Percentiles rank a stretch among this genome's conserved stretches.
Conservation (phyloP, 345 rosid species). For the Kandelia obovata region DNA sequence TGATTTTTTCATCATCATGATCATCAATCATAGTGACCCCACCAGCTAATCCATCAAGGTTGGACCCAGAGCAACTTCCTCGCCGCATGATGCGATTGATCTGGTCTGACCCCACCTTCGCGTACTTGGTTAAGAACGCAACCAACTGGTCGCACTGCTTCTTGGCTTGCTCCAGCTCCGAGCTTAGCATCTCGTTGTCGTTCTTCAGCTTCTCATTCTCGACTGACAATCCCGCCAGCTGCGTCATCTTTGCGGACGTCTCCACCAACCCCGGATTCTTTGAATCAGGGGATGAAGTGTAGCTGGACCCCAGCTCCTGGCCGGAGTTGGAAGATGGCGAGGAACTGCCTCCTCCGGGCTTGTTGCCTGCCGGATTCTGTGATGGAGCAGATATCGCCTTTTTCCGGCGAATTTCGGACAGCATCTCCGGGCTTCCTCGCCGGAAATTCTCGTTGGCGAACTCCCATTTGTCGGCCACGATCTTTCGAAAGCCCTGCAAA, state of each 20-base stretch:
- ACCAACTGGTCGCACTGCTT: slow-evolving; percentile 70
- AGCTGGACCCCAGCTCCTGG: slow-evolving; percentile 69
- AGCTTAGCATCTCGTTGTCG: slow-evolving; percentile 63
- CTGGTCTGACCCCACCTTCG: slow-evolving; percentile 69
- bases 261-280: slow-evolving; percentile 80
- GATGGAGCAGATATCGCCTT: slow-evolving; percentile 25
- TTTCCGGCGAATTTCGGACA: slow-evolving; percentile 56
- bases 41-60: slow-evolving; percentile 9
- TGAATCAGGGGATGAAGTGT: slow-evolving; percentile 74
- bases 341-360: slow-evolving; percentile 21
- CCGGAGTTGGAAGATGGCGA: slow-evolving; percentile 63
- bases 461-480: slow-evolving; percentile 87
- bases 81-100: slow-evolving; percentile 60
- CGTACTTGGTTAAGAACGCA: slow-evolving; percentile 49
- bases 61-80: slow-evolving; percentile 23
- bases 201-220: slow-evolving; percentile 84
- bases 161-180: slow-evolving; percentile 78
- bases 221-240: slow-evolving; percentile 54
- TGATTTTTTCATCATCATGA: slow-evolving; percentile 5
- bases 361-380: slow-evolving; percentile 21
- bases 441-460: slow-evolving; percentile 69
- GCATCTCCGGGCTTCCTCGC: slow-evolving; percentile 48
- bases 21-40: slow-evolving; percentile 8
- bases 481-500: slow-evolving; percentile 64
- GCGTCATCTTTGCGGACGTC: slow-evolving; percentile 21